Evolutionary conservation across 768 basidiomycete species (phyloP).

Genomic region (Udeniomyces megalosporus): DNA sequence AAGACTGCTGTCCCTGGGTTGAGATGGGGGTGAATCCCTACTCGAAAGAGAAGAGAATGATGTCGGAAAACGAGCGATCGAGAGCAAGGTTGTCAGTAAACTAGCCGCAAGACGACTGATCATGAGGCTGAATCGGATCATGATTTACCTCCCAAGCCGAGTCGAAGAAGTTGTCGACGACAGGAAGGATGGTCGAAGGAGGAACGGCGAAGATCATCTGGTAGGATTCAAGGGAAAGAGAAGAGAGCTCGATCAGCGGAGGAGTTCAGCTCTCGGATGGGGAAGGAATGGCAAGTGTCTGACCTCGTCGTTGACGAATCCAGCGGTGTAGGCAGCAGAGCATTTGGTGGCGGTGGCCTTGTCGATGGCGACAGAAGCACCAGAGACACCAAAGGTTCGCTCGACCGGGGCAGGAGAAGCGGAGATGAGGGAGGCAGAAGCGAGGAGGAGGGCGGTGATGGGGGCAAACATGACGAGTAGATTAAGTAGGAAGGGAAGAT

Average conservation of each 20-base stretch:
- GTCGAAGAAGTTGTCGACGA: neutral
- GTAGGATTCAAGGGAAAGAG: no score
- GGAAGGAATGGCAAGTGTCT: neutral
- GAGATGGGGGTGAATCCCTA: neutral
- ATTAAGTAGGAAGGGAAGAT: no score
- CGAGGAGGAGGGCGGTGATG: neutral
- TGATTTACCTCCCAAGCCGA: conserved; percentile 1
- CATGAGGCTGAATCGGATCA: no score
- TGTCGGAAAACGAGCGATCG: no score
- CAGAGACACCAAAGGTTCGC: neutral
- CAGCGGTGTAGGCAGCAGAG: neutral
- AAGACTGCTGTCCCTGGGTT: neutral
- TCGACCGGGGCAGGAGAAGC: neutral
- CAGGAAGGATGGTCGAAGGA: neutral
- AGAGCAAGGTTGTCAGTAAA: no score
- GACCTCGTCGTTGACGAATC: neutral
- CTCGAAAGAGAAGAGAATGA: no score
- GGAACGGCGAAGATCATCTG: no score
- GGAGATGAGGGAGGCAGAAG: neutral
- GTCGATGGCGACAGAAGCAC: neutral
- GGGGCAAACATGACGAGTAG: neutral
- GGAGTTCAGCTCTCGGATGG: neutral
- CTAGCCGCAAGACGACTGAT: no score
- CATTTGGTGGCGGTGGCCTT: neutral
- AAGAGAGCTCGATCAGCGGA: no score